A percentile compares a stretch with the other conserved stretches of the same genome.
Conservation (phyloP, 768 basidiomycete species). For the Boletus vinaceobasis region DNA sequence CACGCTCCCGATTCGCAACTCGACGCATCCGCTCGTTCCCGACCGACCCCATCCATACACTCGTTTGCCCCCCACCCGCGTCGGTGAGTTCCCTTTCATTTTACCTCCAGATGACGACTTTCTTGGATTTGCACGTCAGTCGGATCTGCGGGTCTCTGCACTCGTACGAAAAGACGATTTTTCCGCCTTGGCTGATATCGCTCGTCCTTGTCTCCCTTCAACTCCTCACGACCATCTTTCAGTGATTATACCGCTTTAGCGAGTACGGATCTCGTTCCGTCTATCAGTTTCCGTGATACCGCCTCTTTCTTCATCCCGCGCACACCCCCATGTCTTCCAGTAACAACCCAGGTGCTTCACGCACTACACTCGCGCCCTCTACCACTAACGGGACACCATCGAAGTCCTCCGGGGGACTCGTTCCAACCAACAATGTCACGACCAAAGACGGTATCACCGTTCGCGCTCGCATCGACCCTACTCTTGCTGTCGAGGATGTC, state of each 20-base stretch:
- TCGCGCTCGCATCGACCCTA: slow-evolving; percentile 81
- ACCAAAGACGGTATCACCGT: slow-evolving; percentile 73
- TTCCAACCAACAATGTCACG: slow-evolving; percentile 83
- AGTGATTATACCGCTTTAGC: background rate
- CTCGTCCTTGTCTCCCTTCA: background rate
- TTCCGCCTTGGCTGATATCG: slow-evolving; percentile 41
- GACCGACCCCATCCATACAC: background rate
- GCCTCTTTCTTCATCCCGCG: background rate
- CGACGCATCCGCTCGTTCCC: background rate
- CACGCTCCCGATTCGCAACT: background rate
- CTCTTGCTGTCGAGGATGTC: slow-evolving; percentile 80
- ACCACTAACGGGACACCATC: slow-evolving; percentile 32
- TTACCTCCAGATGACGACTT: slow-evolving; percentile 38
- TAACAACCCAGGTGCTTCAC: slow-evolving; percentile 31
- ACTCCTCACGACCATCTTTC: slow-evolving; percentile 7
- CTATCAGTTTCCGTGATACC: background rate
- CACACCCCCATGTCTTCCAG: slow-evolving; percentile 23
- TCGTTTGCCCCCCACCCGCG: slow-evolving; percentile 1
- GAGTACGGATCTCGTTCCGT: background rate
- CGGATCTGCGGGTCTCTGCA: slow-evolving; percentile 33
- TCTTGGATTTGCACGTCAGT: slow-evolving; percentile 64
- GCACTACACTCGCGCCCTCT: slow-evolving; percentile 27
- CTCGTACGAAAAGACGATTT: slow-evolving; percentile 36
- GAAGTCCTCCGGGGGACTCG: slow-evolving; percentile 46
- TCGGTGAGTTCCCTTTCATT: slow-evolving; percentile 17